Base-by-base conservation (phyloP, 1,284 basidiomycete species). In the Cryptococcus neoformans region DNA sequence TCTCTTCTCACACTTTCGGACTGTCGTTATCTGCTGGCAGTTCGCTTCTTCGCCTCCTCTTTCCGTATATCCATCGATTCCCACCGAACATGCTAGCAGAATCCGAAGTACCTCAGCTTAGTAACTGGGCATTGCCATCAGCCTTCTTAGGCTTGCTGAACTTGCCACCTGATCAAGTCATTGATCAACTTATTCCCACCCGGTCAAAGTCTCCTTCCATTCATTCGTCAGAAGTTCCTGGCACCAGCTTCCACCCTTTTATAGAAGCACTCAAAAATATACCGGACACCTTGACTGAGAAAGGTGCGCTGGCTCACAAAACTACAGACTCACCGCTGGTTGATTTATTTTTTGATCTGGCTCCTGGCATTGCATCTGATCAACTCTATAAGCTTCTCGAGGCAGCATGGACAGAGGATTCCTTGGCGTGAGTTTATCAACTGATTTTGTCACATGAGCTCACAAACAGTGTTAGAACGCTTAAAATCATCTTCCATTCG, bases 401-500 rank as follows among this genome's bases (percentile, higher is more conserved):
- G 0, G 53, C 51, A 9, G 66, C 68, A 3, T 69, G 63, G 65
- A 51, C 40, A 10, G 58, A 59, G 28, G 65, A 71, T 53, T 39
- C 65, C 1, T 42, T 49, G 4, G 46, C 58, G 69, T 68, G 55
- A 63, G 68, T 63, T 7, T 12, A 37, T 35, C 12, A 1, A 14
- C 45, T 37, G 21, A 36, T 50, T 2, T 47, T 14, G 5, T 41
- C 40, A 41, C 42, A 47, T 28, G 17, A 42, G 12, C 21, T 35
- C 6, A 21, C 35, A 17, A 28, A 37, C 21, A 28, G 40, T 5
- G 14, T 17, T 45, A 71, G 69, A 1, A 72, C 70, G 2, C 45
- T 68, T 21, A 55, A 58, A 41, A 57, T 69, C 44, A 57, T 73
- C 42, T 65, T 70, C 58, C 69, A 73, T 21, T 59, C 62, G 4